Evolutionary conservation across 2,329 filamentous ascomycete species (phyloP), one percentile per base, ranked within the genome.

Genomic region (Fusarium sp.): DNA sequence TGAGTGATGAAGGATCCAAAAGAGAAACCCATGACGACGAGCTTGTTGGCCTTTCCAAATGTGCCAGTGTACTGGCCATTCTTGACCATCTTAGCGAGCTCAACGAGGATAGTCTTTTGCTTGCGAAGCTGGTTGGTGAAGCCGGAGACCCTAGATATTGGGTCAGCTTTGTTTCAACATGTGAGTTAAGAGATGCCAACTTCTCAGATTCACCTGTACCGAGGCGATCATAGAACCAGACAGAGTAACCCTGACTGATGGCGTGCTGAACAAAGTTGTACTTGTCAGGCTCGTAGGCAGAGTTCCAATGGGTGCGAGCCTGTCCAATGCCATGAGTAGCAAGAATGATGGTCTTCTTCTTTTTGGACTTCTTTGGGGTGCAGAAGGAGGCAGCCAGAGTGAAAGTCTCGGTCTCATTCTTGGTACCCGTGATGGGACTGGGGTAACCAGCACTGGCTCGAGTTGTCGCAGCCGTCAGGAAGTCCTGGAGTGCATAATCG

Each of bases 191-290:
- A n/a, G n/a, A n/a, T n/a, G n/a, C n/a, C n/a, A n/a, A n/a, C n/a
- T n/a, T n/a, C n/a, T n/a, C 67, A 60, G 67, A 71, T 35, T 73
- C 67, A 5, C 72, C 72, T 2, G 25, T 63, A 13, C 72, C 72
- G 7, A 74, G 70, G 10, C 72, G 67, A 27, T 74, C 70, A 20
- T 74, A 74, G 30, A 74, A 74, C 70, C 70, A 74, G 20, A 74
- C 72, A 2, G 72, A 74, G 50, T 74, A 74, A 2, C 70, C 72
- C 1, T 71, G 52, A 5, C 58, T 56, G 32, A 74, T 68, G 30
- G 72, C 72, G 23, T 73, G 65, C 34, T 74, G 67, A 3, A 74
- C 72, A 64, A 74, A 74, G 57, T 74, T 74, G 39, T 73, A 71
- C 25, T 74, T 41, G 2, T 71, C 67, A 2, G 72, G 72, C 61